Evolutionary conservation across 257 asterid genomes (phyloP).

Genomic region (Nicotiana knightiana): DNA sequence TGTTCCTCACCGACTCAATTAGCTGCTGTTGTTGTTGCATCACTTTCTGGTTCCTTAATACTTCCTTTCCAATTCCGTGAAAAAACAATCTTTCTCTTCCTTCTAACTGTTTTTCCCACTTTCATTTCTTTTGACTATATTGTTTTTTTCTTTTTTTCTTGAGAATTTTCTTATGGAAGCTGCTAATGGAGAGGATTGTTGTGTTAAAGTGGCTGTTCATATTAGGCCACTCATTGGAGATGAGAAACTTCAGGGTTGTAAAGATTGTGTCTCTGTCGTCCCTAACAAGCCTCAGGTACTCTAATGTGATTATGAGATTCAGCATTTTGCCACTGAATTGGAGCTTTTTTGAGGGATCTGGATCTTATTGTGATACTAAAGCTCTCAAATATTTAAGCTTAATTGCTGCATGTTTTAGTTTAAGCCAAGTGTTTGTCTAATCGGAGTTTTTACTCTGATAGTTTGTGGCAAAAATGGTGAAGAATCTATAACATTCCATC

Average conservation of each 20-base stretch:
- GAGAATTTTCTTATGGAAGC: conserved; percentile 6
- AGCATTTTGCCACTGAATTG: conserved; percentile 12
- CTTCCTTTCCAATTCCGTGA: conserved; percentile 12
- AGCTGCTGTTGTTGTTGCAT: background rate
- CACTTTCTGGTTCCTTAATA: conserved; percentile 6
- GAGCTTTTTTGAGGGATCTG: conserved; percentile 35
- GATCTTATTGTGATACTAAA: conserved; percentile 28
- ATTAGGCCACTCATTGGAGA: conserved; percentile 93
- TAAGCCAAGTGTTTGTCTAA: conserved; percentile 22
- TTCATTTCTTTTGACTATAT: background rate
- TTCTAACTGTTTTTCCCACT: conserved; percentile 9
- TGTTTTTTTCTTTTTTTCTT: background rate
- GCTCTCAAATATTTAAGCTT: conserved; percentile 15
- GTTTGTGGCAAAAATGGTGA: background rate
- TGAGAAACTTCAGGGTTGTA: conserved; percentile 93
- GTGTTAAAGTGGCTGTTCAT: conserved; percentile 97
- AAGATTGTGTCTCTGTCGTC: conserved; percentile 81
- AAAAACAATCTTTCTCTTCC: conserved; percentile 6
- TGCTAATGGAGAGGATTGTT: conserved; percentile 68
- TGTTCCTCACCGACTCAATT: conserved; percentile 5
- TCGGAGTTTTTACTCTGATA: conserved; percentile 22
- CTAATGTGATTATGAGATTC: conserved; percentile 37
- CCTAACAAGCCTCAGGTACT: conserved; percentile 92
- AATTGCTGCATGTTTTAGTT: conserved; percentile 36
- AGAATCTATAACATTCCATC: background rate